Percentiles rank a stretch among this genome's conserved stretches.
phyloP scores from a whole-genome alignment of 306 rosid genomes.

The Cyamopsis tetragonoloba region DNA sequence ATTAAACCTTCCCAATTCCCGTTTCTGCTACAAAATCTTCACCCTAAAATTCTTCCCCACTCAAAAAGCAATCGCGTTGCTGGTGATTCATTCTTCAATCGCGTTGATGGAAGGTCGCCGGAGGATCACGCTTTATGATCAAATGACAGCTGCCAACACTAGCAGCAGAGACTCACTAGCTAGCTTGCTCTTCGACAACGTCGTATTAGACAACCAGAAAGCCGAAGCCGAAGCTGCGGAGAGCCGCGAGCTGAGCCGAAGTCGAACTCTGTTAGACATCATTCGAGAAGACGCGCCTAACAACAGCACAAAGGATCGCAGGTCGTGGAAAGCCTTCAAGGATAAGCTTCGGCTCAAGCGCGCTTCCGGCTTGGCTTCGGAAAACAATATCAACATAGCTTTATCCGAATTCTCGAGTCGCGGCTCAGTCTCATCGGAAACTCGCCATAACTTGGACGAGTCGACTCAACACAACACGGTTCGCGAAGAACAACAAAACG shows the following conservation, averaged over 20 bases:
- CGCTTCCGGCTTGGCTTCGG: conserved; percentile 49
- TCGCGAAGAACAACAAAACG: background rate
- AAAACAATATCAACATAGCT: background rate
- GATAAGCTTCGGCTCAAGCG: conserved; percentile 62
- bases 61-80: too few relatives aligned
- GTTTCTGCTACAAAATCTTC: too few relatives aligned
- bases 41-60: too few relatives aligned
- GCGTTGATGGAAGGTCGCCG: conserved; percentile 70
- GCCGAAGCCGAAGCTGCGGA: background rate
- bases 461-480: conserved; percentile 7
- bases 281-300: conserved; percentile 37
- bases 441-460: background rate
- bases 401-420: background rate
- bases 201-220: conserved; percentile 26
- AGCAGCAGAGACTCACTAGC: conserved; percentile 43
- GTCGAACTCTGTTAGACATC: conserved; percentile 66
- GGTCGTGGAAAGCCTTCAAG: conserved; percentile 59
- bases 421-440: background rate
- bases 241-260: conserved; percentile 1
- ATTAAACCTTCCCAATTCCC: background rate
- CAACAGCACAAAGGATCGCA: conserved; percentile 33
- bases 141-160: conserved; percentile 53
- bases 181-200: conserved; percentile 49
- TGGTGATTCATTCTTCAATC: too few relatives aligned
- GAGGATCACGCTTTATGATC: conserved; percentile 73